These are phyloP conservation scores for Ammopiptanthus mongolicus DNA, from an alignment of 306 rosid genomes.

Conservation along the genomic window DNA sequence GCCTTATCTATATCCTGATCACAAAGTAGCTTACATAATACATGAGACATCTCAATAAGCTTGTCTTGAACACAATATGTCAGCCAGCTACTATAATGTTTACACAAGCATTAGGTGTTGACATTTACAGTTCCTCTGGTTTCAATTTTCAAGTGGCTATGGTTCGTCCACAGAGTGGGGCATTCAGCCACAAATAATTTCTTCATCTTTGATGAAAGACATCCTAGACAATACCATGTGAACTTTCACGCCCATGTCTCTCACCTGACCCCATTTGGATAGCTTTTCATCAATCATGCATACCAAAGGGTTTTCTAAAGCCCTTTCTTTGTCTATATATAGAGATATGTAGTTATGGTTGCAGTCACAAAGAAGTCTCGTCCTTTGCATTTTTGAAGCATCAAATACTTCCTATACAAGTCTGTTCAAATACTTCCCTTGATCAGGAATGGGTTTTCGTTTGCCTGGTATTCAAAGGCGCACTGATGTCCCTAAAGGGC, in stretches of 20 bases:
- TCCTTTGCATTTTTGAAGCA: background rate
- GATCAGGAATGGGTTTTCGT: conserved; percentile 18
- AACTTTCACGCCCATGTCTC: background rate
- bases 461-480: conserved; percentile 14
- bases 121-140: no score
- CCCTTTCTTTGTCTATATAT: background rate
- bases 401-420: background rate
- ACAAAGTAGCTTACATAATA: background rate
- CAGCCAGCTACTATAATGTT: background rate
- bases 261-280: background rate
- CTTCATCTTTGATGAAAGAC: background rate
- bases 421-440: background rate
- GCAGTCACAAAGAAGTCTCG: background rate
- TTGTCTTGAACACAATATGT: background rate
- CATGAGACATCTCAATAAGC: background rate
- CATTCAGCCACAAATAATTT: background rate
- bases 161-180: background rate
- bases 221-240: conserved; percentile 8
- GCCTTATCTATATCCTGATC: background rate
- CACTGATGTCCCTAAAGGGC: conserved; percentile 30
- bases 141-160: background rate
- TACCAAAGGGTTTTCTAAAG: background rate
- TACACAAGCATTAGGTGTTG: background rate
- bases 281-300: background rate
- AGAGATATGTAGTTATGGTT: background rate